A percentile compares a stretch with the other conserved stretches of the same genome.
Evolutionary conservation across 1,139 yeast genomes (phyloP).

Genomic region (Kluyveromyces sp.): DNA sequence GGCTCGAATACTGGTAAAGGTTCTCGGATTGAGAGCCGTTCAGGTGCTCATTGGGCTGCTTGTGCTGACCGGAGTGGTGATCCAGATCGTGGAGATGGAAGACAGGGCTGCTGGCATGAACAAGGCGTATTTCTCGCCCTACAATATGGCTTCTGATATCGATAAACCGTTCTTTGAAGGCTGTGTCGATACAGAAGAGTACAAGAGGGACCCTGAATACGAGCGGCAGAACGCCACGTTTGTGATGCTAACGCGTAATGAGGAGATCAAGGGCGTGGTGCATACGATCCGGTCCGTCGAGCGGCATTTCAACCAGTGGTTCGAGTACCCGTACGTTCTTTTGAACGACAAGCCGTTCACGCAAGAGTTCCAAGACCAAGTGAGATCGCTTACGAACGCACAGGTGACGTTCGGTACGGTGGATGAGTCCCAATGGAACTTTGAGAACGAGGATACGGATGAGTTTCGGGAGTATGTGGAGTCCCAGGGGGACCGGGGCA

Average conservation of each 20-base stretch:
- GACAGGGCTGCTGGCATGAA: background rate
- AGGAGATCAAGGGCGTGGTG: constrained; percentile 62
- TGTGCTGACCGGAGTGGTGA: no score
- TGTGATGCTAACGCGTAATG: constrained; percentile 73
- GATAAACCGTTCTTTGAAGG: constrained; percentile 41
- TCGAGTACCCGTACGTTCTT: constrained; percentile 81
- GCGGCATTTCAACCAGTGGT: constrained; percentile 86
- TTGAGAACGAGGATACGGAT: constrained; percentile 22
- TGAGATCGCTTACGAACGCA: constrained; percentile 45
- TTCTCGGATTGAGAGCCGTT: no score
- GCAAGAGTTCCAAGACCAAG: constrained; percentile 48
- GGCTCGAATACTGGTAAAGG: no score
- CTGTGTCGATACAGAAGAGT: constrained; percentile 35
- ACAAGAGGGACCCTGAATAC: constrained; percentile 31
- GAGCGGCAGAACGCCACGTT: constrained; percentile 63
- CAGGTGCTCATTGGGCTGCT: no score
- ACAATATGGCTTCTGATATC: constrained; percentile 15
- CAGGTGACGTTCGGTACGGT: constrained; percentile 45
- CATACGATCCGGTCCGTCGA: constrained; percentile 67
- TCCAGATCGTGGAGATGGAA: background rate
- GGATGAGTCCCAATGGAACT: constrained; percentile 29
- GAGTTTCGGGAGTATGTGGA: constrained; percentile 44
- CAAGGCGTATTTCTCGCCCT: constrained; percentile 11
- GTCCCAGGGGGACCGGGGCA: constrained; percentile 32
- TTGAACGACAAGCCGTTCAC: constrained; percentile 71